These are phyloP conservation scores for Diutina siamensis DNA, from an alignment of 1,139 yeast species.

Conservation along the genomic window DNA sequence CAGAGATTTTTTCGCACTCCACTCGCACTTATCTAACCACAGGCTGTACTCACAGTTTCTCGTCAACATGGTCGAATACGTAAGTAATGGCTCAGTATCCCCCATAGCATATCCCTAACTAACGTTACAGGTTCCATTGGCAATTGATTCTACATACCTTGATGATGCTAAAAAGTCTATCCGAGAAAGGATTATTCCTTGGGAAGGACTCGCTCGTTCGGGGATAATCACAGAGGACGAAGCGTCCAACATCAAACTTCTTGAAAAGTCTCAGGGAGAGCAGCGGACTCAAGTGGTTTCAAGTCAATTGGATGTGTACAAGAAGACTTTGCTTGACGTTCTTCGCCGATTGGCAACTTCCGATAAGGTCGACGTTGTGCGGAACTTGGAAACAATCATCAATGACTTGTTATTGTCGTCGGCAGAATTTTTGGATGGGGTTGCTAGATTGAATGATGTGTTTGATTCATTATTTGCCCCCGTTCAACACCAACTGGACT, in stretches of 20 bases:
- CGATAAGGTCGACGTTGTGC: constrained; percentile 59
- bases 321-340: constrained; percentile 44
- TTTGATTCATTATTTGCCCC: constrained; percentile 50
- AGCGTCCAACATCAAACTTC: constrained; percentile 50
- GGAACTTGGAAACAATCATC: constrained; percentile 58
- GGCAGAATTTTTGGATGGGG: constrained; percentile 33
- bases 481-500: constrained; percentile 39
- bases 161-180: constrained; percentile 67
- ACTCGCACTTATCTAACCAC: background rate
- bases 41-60: background rate
- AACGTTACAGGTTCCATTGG: constrained; percentile 11
- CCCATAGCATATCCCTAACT: constrained; percentile 3
- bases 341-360: constrained; percentile 36
- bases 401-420: constrained; percentile 44
- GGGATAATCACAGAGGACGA: constrained; percentile 55
- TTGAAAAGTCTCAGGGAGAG: constrained; percentile 43
- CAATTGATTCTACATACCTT: constrained; percentile 52
- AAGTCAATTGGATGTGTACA: constrained; percentile 40
- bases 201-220: constrained; percentile 85
- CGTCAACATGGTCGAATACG: constrained; percentile 4
- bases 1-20: background rate
- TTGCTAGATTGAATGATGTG: constrained; percentile 32
- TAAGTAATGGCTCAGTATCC: background rate
- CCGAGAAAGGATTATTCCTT: constrained; percentile 76
- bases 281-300: constrained; percentile 27